These are phyloP conservation scores for Seiridium unicorne DNA, from an alignment of 2,329 filamentous ascomycete genomes.

Conservation along the genomic window DNA sequence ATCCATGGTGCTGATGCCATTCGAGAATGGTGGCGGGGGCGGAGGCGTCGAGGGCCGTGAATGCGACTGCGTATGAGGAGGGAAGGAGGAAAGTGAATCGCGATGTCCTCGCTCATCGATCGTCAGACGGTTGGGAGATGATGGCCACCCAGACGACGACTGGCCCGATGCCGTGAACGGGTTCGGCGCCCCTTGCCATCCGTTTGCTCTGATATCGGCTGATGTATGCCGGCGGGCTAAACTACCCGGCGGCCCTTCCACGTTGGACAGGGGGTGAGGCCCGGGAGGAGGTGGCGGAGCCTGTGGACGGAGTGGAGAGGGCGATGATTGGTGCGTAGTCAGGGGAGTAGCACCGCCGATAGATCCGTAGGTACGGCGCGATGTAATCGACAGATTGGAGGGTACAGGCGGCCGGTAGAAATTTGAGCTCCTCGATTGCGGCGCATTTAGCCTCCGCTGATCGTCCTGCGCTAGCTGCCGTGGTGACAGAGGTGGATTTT, in stretches of 20 bases:
- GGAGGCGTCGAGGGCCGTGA: slow-evolving; percentile 48
- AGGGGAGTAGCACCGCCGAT: slow-evolving; percentile 68
- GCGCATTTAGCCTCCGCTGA: slow-evolving; percentile 67
- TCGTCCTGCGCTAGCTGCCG: slow-evolving; percentile 86
- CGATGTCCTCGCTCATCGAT: slow-evolving; percentile 55
- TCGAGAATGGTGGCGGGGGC: slow-evolving; percentile 48
- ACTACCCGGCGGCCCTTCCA: slow-evolving; percentile 64
- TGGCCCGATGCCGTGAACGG: slow-evolving; percentile 67
- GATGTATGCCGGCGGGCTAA: slow-evolving; percentile 86
- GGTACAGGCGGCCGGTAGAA: slow-evolving; percentile 77
- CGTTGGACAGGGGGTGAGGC: slow-evolving; percentile 62
- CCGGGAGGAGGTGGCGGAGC: slow-evolving; percentile 58
- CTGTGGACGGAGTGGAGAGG: slow-evolving; percentile 69
- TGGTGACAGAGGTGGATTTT: slow-evolving; percentile 81
- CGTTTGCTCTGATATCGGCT: slow-evolving; percentile 89
- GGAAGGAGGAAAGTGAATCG: slow-evolving; percentile 57
- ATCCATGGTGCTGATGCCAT: slow-evolving; percentile 48
- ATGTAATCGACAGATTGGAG: slow-evolving; percentile 75
- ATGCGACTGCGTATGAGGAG: slow-evolving; percentile 46
- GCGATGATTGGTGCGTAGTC: slow-evolving; percentile 58
- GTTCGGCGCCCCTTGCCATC: slow-evolving; percentile 63
- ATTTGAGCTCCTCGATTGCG: slow-evolving; percentile 53
- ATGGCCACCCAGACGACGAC: slow-evolving; percentile 50
- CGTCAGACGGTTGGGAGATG: slow-evolving; percentile 49
- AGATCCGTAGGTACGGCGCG: slow-evolving; percentile 80